Evolutionary conservation across 768 basidiomycete genomes (phyloP), one percentile per base, ranked within the genome.

Genomic region (Lentinula lateritia): DNA sequence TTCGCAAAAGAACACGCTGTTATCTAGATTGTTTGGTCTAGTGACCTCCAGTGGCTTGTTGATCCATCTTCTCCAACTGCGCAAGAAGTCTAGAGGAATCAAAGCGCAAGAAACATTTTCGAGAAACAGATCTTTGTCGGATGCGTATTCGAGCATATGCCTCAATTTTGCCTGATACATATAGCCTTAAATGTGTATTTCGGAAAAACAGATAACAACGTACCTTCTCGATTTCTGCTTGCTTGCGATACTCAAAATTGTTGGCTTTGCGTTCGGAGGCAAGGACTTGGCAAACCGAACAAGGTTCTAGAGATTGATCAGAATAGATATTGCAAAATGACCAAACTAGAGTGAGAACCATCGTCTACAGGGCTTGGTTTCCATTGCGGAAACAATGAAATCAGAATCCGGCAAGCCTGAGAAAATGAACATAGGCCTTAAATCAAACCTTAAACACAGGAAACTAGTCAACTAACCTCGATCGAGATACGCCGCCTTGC

Each of bases 191-290:
- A 43, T 20, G 18, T 50, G 43, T 61, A 62, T 61, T 61, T 60
- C 52, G 38, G 52, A 68, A 34, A 63, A 39, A 43, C 42, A 46
- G 39, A 54, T 15, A 50, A n/a, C 36, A 48, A 53, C 60, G 34
- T 58, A 88, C 92, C 85, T 90, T 92, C 74, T 93, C 92, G 18
- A 88, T 85, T 68, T 92, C 92, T 28, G 88, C 88, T 60, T 78
- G 81, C 69, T 79, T 86, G 43, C 88, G 84, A 45, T 80, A 64
- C 64, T 84, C 86, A 43, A 79, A 81, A 66, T 82, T 88, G 62
- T 84, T 86, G 67, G 85, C 85, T 67, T 80, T 83, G 6, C 82
- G 84, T 38, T 75, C 78, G 53, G 84, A 79, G 18, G 82, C 74
- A 10, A 77, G 70, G 1, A 79, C 78, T 61, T 85, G 82, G 66